Percentiles rank a stretch among this genome's conserved stretches.
Conservation (phyloP, 2,329 filamentous ascomycete species). For the Pseudogymnoascus sp. region DNA sequence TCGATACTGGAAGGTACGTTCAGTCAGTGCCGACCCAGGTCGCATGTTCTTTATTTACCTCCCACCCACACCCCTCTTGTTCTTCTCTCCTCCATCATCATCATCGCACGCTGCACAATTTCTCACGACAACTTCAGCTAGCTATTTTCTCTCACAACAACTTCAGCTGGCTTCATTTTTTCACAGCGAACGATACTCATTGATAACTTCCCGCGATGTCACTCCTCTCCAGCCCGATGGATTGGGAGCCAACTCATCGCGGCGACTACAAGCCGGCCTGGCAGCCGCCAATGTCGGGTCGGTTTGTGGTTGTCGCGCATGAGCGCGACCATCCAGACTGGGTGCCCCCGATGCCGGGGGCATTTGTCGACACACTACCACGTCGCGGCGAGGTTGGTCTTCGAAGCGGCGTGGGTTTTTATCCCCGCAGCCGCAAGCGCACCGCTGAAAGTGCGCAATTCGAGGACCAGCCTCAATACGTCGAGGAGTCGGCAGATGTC, state of each 20-base stretch:
- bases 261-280: neutral
- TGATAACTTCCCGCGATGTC: neutral
- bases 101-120: neutral
- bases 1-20: constrained; percentile 7
- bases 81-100: neutral
- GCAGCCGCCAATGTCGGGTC: neutral
- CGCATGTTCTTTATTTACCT: neutral
- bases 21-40: neutral
- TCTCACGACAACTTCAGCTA: neutral
- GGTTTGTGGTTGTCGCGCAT: neutral
- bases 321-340: neutral
- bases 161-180: neutral
- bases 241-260: constrained; percentile 2
- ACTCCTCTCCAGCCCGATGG: neutral
- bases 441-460: neutral
- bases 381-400: neutral
- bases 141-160: neutral
- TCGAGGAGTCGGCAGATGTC: neutral
- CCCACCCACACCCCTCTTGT: neutral
- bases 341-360: neutral
- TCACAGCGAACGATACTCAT: neutral
- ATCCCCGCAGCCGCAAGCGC: neutral
- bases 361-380: neutral
- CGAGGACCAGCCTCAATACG: neutral
- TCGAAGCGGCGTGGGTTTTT: neutral